Evolutionary conservation across 2,329 filamentous ascomycete genomes (phyloP), one percentile per base, ranked within the genome.

Genomic region (Pezicula radicicola): DNA sequence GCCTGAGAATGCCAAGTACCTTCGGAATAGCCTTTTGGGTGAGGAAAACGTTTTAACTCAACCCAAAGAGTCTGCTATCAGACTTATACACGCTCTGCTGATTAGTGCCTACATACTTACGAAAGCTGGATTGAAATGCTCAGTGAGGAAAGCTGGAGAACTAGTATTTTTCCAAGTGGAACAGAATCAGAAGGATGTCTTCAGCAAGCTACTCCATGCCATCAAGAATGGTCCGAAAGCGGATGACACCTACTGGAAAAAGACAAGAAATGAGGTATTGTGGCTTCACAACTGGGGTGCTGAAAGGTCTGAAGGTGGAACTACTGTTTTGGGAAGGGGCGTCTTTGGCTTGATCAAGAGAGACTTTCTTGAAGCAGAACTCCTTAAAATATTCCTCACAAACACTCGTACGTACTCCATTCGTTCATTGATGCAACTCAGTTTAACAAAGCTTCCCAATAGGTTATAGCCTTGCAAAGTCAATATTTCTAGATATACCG

Each of bases 201-300:
- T 48, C 77, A 79, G 54, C 69, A 72, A 2, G 62, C 86, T 19
- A 66, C 72, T 46, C 70, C 68, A 45, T 75, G 75, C 50, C 73
- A 74, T 12, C 72, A 49, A 44, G 8, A 58, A 63, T 51, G 60
- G 55, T 1, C 57, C 78, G 2, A 83, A 78, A 54, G 78, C 76
- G 35, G 83, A 89, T 49, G 84, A 89, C 53, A 75, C 75, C 33
- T 82, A 80, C 55, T 89, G 86, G 85, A 71, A 76, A 25, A 75
- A 72, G 49, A 77, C 80, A 12, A 78, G 88, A 52, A 78, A 79
- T 40, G 83, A 86, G 60, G 68, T 92, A 8, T 65, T 91, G 4
- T 93, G 89, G 89, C 74, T 93, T 28, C 83, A 84, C 63, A 79
- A 80, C 61, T 92, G 88, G 88, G 85, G 85, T 33, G 75, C 76